These are phyloP conservation scores for Paramecium tetraurelia DNA, from an alignment of 73 alveolate species.

Conservation along the genomic window DNA sequence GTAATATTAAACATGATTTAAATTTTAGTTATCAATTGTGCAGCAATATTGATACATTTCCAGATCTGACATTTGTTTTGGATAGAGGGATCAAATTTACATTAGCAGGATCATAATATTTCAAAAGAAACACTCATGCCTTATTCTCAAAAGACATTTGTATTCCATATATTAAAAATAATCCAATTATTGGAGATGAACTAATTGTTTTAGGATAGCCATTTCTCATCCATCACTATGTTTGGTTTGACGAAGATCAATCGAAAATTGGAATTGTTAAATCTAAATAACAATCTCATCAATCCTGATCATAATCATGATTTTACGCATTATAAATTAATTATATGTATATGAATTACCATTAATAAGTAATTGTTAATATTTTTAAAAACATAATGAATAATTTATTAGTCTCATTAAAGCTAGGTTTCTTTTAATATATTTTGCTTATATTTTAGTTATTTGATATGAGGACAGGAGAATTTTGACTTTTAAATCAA, in stretches of 20 bases:
- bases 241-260: conserved; percentile 34
- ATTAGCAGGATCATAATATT: not conserved
- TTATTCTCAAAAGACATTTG: conserved; percentile 18
- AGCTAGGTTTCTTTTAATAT: too few relatives aligned
- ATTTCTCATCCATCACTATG: conserved; percentile 17
- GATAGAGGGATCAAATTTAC: not conserved
- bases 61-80: not conserved
- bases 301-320: not conserved
- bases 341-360: not conserved
- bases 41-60: not conserved
- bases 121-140: conserved; percentile 31
- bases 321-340: too few relatives aligned
- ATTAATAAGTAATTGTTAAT: too few relatives aligned
- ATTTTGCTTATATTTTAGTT: too few relatives aligned
- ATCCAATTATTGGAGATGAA: conserved; percentile 24
- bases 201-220: conserved; percentile 9
- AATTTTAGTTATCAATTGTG: not conserved
- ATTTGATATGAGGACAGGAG: too few relatives aligned
- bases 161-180: conserved; percentile 11
- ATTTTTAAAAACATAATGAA: too few relatives aligned
- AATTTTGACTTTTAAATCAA: too few relatives aligned
- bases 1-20: not conserved
- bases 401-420: too few relatives aligned
- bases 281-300: not conserved
- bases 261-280: conserved; percentile 19